A percentile compares a stretch with the other conserved stretches of the same genome.
phyloP scores from a whole-genome alignment of 345 rosid species.

The Sonneratia caseolaris region DNA sequence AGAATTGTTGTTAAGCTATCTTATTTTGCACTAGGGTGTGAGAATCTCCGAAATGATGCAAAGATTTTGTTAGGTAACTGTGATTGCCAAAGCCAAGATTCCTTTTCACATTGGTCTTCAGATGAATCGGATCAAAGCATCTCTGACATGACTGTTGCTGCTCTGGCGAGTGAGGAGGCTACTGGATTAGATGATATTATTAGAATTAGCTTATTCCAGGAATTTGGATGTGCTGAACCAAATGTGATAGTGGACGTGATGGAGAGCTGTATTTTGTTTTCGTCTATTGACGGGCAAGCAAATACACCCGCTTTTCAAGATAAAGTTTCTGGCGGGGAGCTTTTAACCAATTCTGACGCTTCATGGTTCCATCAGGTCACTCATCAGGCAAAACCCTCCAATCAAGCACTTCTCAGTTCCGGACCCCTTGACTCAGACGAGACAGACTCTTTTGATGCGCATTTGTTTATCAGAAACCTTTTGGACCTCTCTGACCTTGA shows the following conservation, averaged over 20 bases:
- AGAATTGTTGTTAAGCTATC: background rate
- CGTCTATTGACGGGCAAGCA: constrained; percentile 8
- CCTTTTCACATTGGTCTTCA: constrained; percentile 4
- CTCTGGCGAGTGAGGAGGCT: constrained; percentile 3
- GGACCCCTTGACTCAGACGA: constrained; percentile 13
- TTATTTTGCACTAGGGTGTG: background rate
- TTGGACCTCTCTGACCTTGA: constrained; percentile 17
- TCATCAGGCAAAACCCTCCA: constrained; percentile 14
- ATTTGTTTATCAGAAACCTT: constrained; percentile 16
- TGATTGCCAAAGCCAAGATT: constrained; percentile 3
- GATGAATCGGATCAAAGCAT: constrained; percentile 8
- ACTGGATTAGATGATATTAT: constrained; percentile 14
- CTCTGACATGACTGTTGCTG: constrained; percentile 5
- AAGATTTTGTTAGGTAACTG: background rate
- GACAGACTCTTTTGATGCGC: constrained; percentile 15
- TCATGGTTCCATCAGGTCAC: constrained; percentile 11
- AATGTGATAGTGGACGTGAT: constrained; percentile 12
- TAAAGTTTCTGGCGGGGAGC: constrained; percentile 8
- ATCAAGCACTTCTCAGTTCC: constrained; percentile 7
- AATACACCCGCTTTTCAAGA: constrained; percentile 8
- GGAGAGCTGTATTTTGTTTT: constrained; percentile 8
- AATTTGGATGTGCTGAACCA: constrained; percentile 13
- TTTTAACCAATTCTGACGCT: constrained; percentile 9
- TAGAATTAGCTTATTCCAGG: constrained; percentile 8
- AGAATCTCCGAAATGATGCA: background rate